Evolutionary conservation across 371 early-diverging fungal genomes (phyloP), one percentile per base, ranked within the genome.

Genomic region (Funneliformis caledonium): DNA sequence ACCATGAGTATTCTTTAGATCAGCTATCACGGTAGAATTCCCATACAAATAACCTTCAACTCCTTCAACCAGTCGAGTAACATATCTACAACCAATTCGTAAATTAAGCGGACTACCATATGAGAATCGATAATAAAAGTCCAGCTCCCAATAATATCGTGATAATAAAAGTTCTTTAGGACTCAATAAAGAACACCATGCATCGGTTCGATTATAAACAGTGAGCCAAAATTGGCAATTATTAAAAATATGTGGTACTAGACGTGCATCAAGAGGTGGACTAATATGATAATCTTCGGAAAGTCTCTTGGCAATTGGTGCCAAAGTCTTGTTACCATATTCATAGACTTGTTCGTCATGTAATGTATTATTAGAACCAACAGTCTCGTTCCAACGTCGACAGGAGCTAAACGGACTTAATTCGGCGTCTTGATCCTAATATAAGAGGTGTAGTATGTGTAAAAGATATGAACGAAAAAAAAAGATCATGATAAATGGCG

Each of bases 1-100:
- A 19, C 85, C 78, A 79, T 88, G 88, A n/a, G 86, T 87, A 80
- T 86, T 84, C 42, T 84, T 85, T 16, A 88, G 64, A 31, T 81
- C 80, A 10, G 84, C 26, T 8, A 69, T 82, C 10, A 67, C 26
- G 31, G 43, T 10, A 33, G 72, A 62, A 11, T 26, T 56, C 2
- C n/a, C 43, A 31, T 80, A 48, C 59, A 69, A 37, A 37, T 78
- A 81, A 14, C 26, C 45, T 12, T 84, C 80, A 4, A 88, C 78
- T 9, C 80, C 74, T 4, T 82, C 62, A 31, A 87, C 12, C 8
- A 89, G 48, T 11, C 79, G 64, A 26, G 82, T 83, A 11, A 82
- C 74, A 5, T 85, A 65, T 47, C 81, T 80, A 62, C 85, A 86
- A 8, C 86, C 86, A 56, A 88, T 80, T 47, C 26, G 26, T 26